These are phyloP conservation scores for Ciborinia camelliae DNA, from an alignment of 2,329 filamentous ascomycete species.

Conservation along the genomic window DNA sequence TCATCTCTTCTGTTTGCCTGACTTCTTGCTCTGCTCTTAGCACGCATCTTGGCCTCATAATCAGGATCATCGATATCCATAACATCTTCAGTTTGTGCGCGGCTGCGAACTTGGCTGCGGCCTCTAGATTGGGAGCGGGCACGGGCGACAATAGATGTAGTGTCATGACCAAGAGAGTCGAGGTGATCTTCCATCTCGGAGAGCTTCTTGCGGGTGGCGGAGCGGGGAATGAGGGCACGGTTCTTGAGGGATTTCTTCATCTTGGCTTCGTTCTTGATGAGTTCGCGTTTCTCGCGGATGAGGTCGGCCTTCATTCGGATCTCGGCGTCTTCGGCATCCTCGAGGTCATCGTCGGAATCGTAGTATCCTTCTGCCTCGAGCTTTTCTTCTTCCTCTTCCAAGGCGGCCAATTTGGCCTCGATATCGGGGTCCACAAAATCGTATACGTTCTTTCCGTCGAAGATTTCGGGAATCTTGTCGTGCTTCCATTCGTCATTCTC, in stretches of 20 bases:
- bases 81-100: slow-evolving; percentile 60
- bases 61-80: slow-evolving; percentile 70
- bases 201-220: slow-evolving; percentile 73
- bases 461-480: slow-evolving; percentile 90
- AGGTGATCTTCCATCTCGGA: slow-evolving; percentile 85
- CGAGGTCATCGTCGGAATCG: slow-evolving; percentile 74
- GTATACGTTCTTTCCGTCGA: slow-evolving; percentile 95
- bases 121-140: slow-evolving; percentile 70
- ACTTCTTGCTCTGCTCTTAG: slow-evolving; percentile 68
- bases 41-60: slow-evolving; percentile 59
- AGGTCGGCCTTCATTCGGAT: slow-evolving; percentile 87
- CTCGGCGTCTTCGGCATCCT: slow-evolving; percentile 85
- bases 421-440: slow-evolving; percentile 98
- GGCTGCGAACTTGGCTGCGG: slow-evolving; percentile 63
- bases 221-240: slow-evolving; percentile 85
- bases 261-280: slow-evolving; percentile 91
- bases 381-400: slow-evolving; percentile 94
- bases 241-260: slow-evolving; percentile 98
- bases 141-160: slow-evolving; percentile 68
- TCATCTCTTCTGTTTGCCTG: slow-evolving; percentile 71
- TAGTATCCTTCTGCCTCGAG: slow-evolving; percentile 92
- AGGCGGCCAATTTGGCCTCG: slow-evolving; percentile 81
- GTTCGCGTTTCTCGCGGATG: slow-evolving; percentile 88
- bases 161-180: slow-evolving; percentile 81
- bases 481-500: slow-evolving; percentile 92